Conservation (phyloP, 176 grass and related monocot genomes). For the Phoenix roebelenii region DNA sequence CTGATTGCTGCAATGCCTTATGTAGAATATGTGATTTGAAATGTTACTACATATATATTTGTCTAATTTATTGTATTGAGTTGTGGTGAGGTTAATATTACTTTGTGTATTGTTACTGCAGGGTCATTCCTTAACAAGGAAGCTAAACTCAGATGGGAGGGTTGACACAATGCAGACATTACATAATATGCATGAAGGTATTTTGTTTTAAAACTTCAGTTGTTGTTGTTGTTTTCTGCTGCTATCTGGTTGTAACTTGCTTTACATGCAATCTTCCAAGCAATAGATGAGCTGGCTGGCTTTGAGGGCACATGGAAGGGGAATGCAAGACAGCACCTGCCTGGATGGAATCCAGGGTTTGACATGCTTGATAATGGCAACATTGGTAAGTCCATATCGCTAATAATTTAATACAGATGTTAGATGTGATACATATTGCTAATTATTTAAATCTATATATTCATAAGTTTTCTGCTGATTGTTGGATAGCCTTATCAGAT, state of each 20-base stretch:
- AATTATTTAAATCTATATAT: too few relatives aligned
- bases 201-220: neutral
- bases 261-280: too few relatives aligned
- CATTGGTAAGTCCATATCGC: neutral
- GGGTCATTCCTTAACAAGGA: constrained; percentile 66
- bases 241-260: neutral
- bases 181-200: constrained; percentile 62
- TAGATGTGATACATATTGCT: too few relatives aligned
- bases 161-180: constrained; percentile 52
- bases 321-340: constrained; percentile 34
- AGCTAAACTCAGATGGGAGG: constrained; percentile 39
- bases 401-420: too few relatives aligned
- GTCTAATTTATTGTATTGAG: too few relatives aligned
- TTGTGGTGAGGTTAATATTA: too few relatives aligned
- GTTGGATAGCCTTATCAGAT: too few relatives aligned
- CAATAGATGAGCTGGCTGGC: constrained; percentile 28
- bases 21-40: too few relatives aligned
- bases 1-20: too few relatives aligned
- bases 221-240: constrained; percentile 9
- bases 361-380: constrained; percentile 32
- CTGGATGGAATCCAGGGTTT: constrained; percentile 28
- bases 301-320: constrained; percentile 66
- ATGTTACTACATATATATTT: too few relatives aligned
- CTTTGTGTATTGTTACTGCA: constrained; percentile 2
- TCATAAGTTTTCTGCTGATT: too few relatives aligned